Evolutionary conservation across 768 basidiomycete species (phyloP), one percentile per base, ranked within the genome.

Genomic region (Naganishia kalamii): DNA sequence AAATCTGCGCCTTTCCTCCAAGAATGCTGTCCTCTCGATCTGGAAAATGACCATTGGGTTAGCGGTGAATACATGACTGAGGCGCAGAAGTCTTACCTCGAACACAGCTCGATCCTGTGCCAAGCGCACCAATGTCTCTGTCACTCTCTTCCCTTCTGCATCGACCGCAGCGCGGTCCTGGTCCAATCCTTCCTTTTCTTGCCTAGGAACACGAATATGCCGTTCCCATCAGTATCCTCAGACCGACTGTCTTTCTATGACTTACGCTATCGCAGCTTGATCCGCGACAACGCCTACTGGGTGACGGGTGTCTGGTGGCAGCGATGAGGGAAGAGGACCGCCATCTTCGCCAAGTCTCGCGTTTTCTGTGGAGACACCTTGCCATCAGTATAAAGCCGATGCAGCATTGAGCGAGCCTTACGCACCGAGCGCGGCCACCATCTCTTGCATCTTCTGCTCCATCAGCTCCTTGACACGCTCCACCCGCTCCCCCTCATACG

Each of bases 401-500:
- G 27, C 1, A 30, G 4, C 19, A 29, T 13, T 27, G 7, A 29
- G 15, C 5, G 32, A 30, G 8, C 30, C 2, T 12, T 2, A 59
- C 66, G 37, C 51, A 68, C 66, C 64, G 13, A 78, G 61, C 49
- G 75, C 72, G 21, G 70, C 69, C 48, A 75, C 71, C 27, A 78
- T 61, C 66, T 78, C 77, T 50, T 72, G 73, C 41, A 78, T 70
- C 46, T 68, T 61, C 47, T 73, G 71, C 63, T 72, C 67, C 37
- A 76, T 64, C 66, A 76, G 69, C 32, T 68, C 64, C 23, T 62
- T 63, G 0, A 67, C 52, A 32, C 68, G 68, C 2, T 66, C 40
- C n/a, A 66, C 68, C 68, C 71, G 37, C 50, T 54, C 68, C 69
- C 74, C 67, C 69, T 68, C 47, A 69, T 57, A 57, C 15, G 54